Percentiles rank a stretch among this genome's conserved stretches.
phyloP scores from a whole-genome alignment of 495 filamentous ascomycete genomes.

The Pyrenopolyporus hunteri region DNA sequence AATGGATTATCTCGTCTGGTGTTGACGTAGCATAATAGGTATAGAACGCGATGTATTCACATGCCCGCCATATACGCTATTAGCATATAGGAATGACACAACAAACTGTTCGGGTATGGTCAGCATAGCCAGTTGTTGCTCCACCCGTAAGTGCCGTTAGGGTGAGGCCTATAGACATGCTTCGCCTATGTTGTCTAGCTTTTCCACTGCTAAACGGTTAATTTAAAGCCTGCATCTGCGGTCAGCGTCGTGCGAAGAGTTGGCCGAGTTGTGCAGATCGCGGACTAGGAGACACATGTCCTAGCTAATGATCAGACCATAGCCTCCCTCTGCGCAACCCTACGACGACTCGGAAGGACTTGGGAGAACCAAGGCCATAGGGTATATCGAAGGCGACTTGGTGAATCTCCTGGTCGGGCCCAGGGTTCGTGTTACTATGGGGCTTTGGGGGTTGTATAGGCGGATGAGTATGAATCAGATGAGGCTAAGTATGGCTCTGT shows the following conservation, averaged over 20 bases:
- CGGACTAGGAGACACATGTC: background rate
- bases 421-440: too few species aligned
- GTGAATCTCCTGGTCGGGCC: too few species aligned
- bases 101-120: conserved; percentile 10
- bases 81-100: conserved; percentile 18
- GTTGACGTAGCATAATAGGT: conserved; percentile 1
- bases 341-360: conserved; percentile 10
- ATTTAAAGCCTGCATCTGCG: background rate
- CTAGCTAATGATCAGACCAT: background rate
- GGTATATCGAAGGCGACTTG: too few species aligned
- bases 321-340: background rate
- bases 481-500: background rate
- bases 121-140: background rate
- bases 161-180: background rate
- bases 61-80: conserved; percentile 22
- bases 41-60: conserved; percentile 9
- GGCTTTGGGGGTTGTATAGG: too few species aligned
- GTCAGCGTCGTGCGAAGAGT: background rate
- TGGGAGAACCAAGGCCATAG: background rate
- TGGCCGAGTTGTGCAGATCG: background rate
- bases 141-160: background rate
- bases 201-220: background rate
- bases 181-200: background rate
- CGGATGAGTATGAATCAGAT: background rate
- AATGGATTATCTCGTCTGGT: conserved; percentile 11